Base-by-base conservation (phyloP, 148 eudicot species). In the Heliosperma pusillum region DNA sequence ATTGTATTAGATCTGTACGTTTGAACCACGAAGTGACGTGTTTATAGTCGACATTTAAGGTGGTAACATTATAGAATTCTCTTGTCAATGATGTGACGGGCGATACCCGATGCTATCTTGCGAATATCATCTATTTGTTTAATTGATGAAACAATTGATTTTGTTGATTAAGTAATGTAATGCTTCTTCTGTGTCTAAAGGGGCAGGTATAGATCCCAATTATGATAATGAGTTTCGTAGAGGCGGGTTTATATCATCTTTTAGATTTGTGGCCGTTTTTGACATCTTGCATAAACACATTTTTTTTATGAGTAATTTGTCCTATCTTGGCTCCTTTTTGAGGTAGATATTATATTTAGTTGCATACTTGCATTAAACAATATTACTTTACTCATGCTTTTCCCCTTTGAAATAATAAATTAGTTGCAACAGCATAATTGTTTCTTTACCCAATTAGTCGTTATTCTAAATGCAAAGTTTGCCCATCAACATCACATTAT, bases 261-360 rank as follows among this genome's bases (percentile, higher is more conserved):
- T 61, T 65, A 27, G 75, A 77, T 56, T 52, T 50, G 30, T 74
- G 57, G 81, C 73, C 56, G 81, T 67, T 73, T 66, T 74, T 79
- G 73, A 58, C 70, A 66, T 66, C 62, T 8, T 30, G 73, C 74
- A 6, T 67, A 64, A 63, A 8, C 53, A 42, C 64, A 21, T 16
- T 52, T 52, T 29, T 71, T 53, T 22, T 59, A 63, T 17, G 65
- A 67, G 57, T 75, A 45, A 10, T 36, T 5, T 77, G 52, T 70
- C 29, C 44, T 42, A 17, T 68, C 21, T 30, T 24, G 42, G 60
- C 27, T 11, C 53, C 17, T 61, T 44, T 63, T 42, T 73, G 12
- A 20, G 22, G 25, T 15, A 22, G n/a, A 29, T 53, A 65, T 65
- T 64, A 62, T 63, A 53, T 59, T 12, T 26, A 59, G 58, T 80